Evolutionary conservation across 768 basidiomycete genomes (phyloP), one percentile per base, ranked within the genome.

Genomic region (Candolleomyces eurysporus): DNA sequence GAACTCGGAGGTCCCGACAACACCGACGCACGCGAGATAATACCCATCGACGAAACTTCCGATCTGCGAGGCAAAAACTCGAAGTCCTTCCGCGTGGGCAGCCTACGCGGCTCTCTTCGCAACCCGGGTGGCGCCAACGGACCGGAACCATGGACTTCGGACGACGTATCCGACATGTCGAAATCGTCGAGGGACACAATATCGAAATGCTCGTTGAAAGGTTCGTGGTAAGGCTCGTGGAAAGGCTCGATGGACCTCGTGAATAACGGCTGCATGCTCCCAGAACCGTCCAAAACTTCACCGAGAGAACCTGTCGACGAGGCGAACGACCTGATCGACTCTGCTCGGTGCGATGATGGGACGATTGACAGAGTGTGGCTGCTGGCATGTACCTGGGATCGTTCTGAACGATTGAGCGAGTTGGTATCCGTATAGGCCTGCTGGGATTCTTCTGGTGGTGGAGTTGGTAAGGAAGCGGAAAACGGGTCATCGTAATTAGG

Each of bases 1-100:
- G 77, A 82, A 64, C 79, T 75, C 7, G 71, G 78, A 48, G 67
- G 78, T 58, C 72, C 82, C 32, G 83, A 89, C 22, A 76, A 78
- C 58, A 86, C 72, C 3, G 88, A 89, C 43, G 83, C 83, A 43
- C 83, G 84, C 10, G 85, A 85, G 32, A 82, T 79, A 48, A 91
- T 83, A 5, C 89, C 89, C 84, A 92, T 86, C 36, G 92, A 94
- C 1, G 91, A 92, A 26, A 91, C 89, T 48, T 85, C 82, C 6
- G 89, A 86, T n/a, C 85, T 77, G 6, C 86, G 80, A 31, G 63
- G 60, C 14, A 92, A 83, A 64, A 93, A 92, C 71, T 92, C 90
- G 62, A 94, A 92, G 61, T 93, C 90, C 22, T 89, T 84, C 5
- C 91, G 84, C 49, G 85, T 78, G 0, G 92, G 92, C 22, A 94